Evolutionary conservation across 768 basidiomycete genomes (phyloP).

Genomic region (Tephrocybe sp.): DNA sequence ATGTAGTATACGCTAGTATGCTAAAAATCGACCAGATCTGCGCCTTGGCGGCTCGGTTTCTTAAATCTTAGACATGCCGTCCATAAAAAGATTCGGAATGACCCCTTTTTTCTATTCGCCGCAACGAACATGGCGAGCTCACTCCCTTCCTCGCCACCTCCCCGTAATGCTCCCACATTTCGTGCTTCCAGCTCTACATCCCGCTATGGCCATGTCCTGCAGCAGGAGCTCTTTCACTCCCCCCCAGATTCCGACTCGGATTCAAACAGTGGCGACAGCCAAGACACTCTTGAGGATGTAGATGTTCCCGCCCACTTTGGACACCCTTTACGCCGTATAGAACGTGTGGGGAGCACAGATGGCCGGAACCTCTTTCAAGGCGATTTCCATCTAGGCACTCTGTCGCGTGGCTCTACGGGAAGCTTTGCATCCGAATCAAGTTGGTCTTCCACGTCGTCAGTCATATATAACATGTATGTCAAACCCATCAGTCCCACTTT

Average conservation of each 20-base stretch:
- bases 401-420: slow-evolving; percentile 19
- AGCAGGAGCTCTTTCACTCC: slow-evolving; percentile 25
- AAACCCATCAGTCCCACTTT: neutral
- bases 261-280: slow-evolving; percentile 22
- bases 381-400: slow-evolving; percentile 15
- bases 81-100: no score
- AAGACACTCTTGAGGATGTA: slow-evolving; percentile 30
- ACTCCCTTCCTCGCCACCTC: no score
- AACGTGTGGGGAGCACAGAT: slow-evolving; percentile 24
- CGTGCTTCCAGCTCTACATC: neutral
- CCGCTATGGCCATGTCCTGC: no score
- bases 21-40: no score
- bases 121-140: no score
- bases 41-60: no score
- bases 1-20: no score
- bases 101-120: no score
- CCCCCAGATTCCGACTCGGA: slow-evolving; percentile 17
- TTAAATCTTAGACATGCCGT: no score
- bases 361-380: slow-evolving; percentile 15
- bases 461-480: slow-evolving; percentile 28
- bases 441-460: slow-evolving; percentile 26
- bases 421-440: slow-evolving; percentile 21
- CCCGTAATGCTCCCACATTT: no score
- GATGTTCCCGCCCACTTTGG: slow-evolving; percentile 24
- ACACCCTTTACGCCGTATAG: slow-evolving; percentile 33